These are phyloP conservation scores for Epichloe glyceriae DNA, from an alignment of 2,329 filamentous ascomycete species.

Conservation along the genomic window DNA sequence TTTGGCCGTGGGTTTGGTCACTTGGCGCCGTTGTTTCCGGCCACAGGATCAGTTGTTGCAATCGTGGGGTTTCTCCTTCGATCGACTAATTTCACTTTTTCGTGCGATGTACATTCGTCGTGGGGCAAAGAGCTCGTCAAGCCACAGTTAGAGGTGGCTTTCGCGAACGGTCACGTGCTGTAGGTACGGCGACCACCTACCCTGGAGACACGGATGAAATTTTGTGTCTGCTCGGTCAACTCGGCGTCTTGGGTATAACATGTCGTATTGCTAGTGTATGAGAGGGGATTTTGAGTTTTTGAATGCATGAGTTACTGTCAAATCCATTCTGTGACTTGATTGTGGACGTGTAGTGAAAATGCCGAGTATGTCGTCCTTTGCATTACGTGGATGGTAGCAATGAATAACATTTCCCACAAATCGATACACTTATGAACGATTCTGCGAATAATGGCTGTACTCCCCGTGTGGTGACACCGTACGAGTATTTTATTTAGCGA, in stretches of 20 bases:
- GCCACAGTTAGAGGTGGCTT: slow-evolving; percentile 14
- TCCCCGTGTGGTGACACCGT: too few species aligned
- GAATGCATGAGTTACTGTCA: too few species aligned
- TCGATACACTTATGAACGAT: too few species aligned
- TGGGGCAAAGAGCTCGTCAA: slow-evolving; percentile 16
- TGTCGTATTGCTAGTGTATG: neutral
- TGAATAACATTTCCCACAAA: too few species aligned
- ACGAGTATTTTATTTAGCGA: too few species aligned
- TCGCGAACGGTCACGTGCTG: slow-evolving; percentile 15
- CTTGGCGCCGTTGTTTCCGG: slow-evolving; percentile 11
- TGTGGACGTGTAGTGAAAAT: too few species aligned
- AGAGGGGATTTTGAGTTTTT: too few species aligned
- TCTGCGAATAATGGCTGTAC: too few species aligned
- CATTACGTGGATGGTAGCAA: too few species aligned
- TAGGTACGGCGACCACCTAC: neutral
- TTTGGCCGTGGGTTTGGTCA: neutral
- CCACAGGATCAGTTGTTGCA: slow-evolving; percentile 13
- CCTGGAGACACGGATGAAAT: neutral
- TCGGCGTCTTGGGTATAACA: too few species aligned
- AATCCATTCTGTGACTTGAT: too few species aligned
- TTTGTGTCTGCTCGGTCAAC: neutral
- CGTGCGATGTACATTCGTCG: slow-evolving; percentile 23
- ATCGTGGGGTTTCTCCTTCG: slow-evolving; percentile 26
- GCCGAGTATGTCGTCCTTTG: too few species aligned
- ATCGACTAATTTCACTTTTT: slow-evolving; percentile 28